phyloP scores from a whole-genome alignment of 116 monocot genomes.

The Dioscorea cayenensis region DNA sequence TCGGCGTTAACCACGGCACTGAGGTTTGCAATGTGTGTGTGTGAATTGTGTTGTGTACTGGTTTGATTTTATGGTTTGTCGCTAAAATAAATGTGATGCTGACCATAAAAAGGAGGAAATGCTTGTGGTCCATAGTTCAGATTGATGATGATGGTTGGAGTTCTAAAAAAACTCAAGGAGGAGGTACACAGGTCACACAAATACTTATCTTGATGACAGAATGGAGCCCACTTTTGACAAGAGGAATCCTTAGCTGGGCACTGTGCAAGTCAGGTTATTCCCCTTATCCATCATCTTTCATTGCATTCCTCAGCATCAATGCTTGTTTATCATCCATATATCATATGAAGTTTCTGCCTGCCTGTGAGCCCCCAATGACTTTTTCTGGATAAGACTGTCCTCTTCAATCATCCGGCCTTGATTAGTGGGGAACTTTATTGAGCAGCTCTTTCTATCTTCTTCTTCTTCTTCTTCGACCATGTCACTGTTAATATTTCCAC shows the following conservation, averaged over 20 bases:
- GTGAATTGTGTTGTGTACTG: too few species aligned
- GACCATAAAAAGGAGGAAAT: too few species aligned
- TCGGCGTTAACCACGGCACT: constrained; percentile 9
- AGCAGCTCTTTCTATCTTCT: neutral
- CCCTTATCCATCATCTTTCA: neutral
- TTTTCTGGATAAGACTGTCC: neutral
- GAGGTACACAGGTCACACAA: too few species aligned
- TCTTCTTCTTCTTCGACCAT: neutral
- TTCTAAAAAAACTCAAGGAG: neutral
- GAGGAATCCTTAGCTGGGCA: constrained; percentile 1
- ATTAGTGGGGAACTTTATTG: neutral
- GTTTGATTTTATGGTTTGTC: too few species aligned
- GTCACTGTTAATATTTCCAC: too few species aligned
- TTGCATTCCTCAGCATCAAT: neutral
- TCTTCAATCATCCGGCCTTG: neutral
- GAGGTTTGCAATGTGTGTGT: too few species aligned
- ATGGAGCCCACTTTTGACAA: too few species aligned
- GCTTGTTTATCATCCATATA: too few species aligned
- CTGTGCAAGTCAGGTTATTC: neutral
- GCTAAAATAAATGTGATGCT: too few species aligned
- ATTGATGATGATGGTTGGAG: neutral
- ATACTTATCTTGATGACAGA: too few species aligned
- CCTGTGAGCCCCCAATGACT: neutral
- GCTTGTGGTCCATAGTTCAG: too few species aligned
- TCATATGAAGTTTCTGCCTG: neutral